Evolutionary conservation across 2,329 filamentous ascomycete genomes (phyloP).

Genomic region (Dactylellina haptotyla): DNA sequence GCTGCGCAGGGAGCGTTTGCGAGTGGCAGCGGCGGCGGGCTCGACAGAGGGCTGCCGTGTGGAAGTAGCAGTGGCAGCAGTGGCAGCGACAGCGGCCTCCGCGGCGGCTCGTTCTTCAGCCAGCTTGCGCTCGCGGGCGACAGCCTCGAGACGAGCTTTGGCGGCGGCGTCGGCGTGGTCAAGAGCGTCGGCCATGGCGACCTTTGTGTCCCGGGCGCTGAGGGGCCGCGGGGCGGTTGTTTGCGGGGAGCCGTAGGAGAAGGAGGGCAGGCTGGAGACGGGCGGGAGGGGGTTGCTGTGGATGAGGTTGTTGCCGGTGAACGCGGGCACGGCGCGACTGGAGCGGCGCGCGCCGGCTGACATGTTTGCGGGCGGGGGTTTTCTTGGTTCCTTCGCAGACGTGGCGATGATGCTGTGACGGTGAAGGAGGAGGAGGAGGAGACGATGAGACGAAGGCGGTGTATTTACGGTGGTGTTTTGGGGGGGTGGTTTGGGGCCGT

Average conservation of each 20-base stretch:
- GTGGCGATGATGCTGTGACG: no score
- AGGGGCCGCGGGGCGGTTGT: slow-evolving; percentile 26
- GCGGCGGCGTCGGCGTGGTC: slow-evolving; percentile 35
- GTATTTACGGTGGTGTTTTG: no score
- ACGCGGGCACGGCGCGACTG: slow-evolving; percentile 43
- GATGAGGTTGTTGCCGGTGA: slow-evolving; percentile 46
- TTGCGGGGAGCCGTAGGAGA: slow-evolving; percentile 48
- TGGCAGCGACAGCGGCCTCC: slow-evolving; percentile 14
- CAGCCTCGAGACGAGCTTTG: slow-evolving; percentile 50
- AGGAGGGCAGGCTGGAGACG: slow-evolving; percentile 29
- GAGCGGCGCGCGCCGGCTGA: slow-evolving; percentile 27
- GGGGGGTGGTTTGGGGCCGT: no score
- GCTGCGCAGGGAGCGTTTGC: slow-evolving; percentile 45
- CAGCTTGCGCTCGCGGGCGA: slow-evolving; percentile 36
- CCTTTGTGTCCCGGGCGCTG: slow-evolving; percentile 30
- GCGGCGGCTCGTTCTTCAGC: slow-evolving; percentile 38
- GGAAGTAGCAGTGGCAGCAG: neutral
- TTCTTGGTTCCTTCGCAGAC: no score
- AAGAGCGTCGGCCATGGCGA: slow-evolving; percentile 39
- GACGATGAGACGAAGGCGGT: neutral
- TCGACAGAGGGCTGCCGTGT: slow-evolving; percentile 22
- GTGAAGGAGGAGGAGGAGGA: neutral
- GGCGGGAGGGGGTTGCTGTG: slow-evolving; percentile 45
- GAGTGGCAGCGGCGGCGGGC: slow-evolving; percentile 5
- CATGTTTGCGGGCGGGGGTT: slow-evolving; percentile 5